Evolutionary conservation across 306 rosid genomes (phyloP), one percentile per base, ranked within the genome.

Genomic region (Rosa rugosa): DNA sequence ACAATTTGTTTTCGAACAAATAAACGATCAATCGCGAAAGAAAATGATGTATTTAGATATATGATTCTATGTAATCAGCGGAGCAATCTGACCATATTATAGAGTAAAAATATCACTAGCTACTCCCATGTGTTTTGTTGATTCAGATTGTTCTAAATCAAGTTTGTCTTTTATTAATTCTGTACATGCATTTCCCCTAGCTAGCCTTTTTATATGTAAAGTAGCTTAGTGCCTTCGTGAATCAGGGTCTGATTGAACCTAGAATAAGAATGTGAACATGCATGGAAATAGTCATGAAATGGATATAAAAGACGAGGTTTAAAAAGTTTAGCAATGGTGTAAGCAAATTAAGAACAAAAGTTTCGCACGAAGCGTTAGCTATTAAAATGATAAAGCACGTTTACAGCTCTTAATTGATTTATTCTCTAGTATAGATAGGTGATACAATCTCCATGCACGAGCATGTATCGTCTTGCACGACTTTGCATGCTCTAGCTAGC

Each of bases 401-500:
- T 25, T 60, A 4, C 36, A 63, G 5, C 6, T 31, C 18, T 63
- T 1, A 17, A 11, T 72, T 51, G 49, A 53, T 72, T 51, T 72
- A 72, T 51, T 72, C 10, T 36, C 13, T 51, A 2, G 22, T 2
- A 49, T 49, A 44, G 18, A 14, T 34, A 72, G 5, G 34, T 18
- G 25, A 49, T 81, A 25, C 27, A 1, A 60, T 20, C 36, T 73
- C 67, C 71, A 51, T 68, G 40, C 74, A 57, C 25, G 20, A 57
- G 75, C 13, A 38, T 40, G 23, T 56, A 13, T 8, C 16, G 11
- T 38, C 47, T n/a, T n/a, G 9, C 17, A 20, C 0, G 8, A 68
- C 31, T 41, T 40, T 76, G 51, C 63, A 64, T 25, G 85, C 31
- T 41, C 31, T 67, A 68, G 31, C 27, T 41, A 20, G 31, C 72